Evolutionary conservation across 2,329 filamentous ascomycete genomes (phyloP).

Genomic region (Incumbomyces lentus): DNA sequence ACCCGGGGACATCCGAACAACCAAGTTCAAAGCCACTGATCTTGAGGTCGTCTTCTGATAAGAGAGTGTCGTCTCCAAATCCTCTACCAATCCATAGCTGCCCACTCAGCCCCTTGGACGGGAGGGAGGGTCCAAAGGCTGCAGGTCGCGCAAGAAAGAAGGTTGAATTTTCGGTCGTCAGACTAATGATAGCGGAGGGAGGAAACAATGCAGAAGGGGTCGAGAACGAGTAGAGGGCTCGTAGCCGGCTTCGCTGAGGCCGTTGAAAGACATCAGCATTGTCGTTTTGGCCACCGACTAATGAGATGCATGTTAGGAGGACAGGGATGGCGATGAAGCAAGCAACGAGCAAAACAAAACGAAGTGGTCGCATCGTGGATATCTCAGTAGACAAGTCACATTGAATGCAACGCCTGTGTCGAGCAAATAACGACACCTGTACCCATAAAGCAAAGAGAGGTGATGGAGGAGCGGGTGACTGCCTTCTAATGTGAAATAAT

Average conservation of each 20-base stretch:
- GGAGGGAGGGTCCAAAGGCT: constrained; percentile 76
- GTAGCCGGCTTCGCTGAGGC: constrained; percentile 38
- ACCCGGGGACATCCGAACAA: constrained; percentile 87
- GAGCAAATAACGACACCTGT: not conserved
- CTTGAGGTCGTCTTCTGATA: constrained; percentile 43
- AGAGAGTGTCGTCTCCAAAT: constrained; percentile 68
- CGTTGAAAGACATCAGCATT: constrained; percentile 23
- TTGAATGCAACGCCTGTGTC: constrained; percentile 7
- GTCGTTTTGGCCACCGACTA: constrained; percentile 25
- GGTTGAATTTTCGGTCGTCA: constrained; percentile 96
- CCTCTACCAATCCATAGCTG: constrained; percentile 89
- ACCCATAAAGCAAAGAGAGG: not conserved
- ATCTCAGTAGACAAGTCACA: not conserved
- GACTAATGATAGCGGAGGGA: constrained; percentile 86
- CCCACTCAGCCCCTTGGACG: constrained; percentile 66
- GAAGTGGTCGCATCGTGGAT: constrained; percentile 36
- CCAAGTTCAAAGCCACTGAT: constrained; percentile 73
- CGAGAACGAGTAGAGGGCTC: constrained; percentile 58
- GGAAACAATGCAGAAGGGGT: constrained; percentile 81
- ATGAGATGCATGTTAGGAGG: constrained; percentile 38
- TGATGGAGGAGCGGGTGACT: too few relatives aligned
- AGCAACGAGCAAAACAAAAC: constrained; percentile 35
- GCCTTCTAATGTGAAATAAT: too few relatives aligned
- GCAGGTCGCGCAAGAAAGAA: constrained; percentile 90
- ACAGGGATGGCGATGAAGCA: constrained; percentile 40